These are phyloP conservation scores for Lachnellula occidentalis DNA, from an alignment of 2,329 filamentous ascomycete species.

Conservation along the genomic window DNA sequence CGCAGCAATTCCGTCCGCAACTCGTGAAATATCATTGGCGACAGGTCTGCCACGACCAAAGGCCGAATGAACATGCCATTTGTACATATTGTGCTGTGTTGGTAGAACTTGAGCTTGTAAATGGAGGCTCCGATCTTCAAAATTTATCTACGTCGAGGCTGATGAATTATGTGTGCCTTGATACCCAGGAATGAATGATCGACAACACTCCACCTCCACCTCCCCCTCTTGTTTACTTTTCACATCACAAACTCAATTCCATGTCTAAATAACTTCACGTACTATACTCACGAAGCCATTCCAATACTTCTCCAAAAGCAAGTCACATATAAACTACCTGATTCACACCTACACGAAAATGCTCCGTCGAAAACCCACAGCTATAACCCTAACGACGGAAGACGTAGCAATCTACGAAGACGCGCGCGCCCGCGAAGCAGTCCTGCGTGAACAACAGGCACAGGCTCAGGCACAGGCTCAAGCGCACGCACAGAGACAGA, in stretches of 20 bases:
- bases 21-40: slow-evolving; percentile 23
- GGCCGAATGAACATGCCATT: slow-evolving; percentile 31
- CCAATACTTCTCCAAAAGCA: slow-evolving; percentile 1
- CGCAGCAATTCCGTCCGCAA: slow-evolving; percentile 29
- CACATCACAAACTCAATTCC: not conserved
- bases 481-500: slow-evolving; percentile 6
- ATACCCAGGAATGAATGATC: slow-evolving; percentile 9
- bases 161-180: not conserved
- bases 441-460: slow-evolving; percentile 19
- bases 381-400: slow-evolving; percentile 61
- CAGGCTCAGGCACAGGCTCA: slow-evolving; percentile 22
- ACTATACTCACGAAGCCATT: not conserved
- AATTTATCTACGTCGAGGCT: not conserved
- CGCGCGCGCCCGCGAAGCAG: slow-evolving; percentile 40
- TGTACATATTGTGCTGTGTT: slow-evolving; percentile 29
- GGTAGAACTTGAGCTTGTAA: not conserved
- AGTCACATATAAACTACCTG: not conserved
- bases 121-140: not conserved
- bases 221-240: not conserved
- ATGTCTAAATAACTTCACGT: not conserved
- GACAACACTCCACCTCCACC: not conserved
- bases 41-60: slow-evolving; percentile 28
- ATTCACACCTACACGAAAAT: slow-evolving; percentile 34
- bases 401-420: slow-evolving; percentile 68
- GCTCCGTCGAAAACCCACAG: slow-evolving; percentile 64